phyloP scores from a whole-genome alignment of 2,329 filamentous ascomycete genomes.

The Xylariaceae sp. region DNA sequence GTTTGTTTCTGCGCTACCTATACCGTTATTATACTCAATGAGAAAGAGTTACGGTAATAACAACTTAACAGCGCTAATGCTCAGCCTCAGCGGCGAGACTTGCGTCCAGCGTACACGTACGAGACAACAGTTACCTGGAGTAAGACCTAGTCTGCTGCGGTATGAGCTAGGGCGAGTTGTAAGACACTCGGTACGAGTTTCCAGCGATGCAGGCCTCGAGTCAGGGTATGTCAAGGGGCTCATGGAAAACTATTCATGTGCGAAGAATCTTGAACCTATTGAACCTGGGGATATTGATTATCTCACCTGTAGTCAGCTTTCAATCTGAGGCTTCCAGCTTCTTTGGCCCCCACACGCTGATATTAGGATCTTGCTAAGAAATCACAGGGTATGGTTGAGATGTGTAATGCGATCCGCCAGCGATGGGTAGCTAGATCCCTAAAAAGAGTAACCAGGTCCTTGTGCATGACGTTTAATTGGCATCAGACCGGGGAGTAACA shows the following conservation, averaged over 20 bases:
- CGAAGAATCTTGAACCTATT: background rate
- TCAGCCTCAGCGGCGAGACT: background rate
- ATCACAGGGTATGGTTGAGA: background rate
- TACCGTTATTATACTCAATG: background rate
- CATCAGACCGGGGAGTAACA: background rate
- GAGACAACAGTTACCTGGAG: background rate
- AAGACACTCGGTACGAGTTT: background rate
- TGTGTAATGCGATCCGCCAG: background rate
- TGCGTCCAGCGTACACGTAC: background rate
- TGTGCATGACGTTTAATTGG: background rate
- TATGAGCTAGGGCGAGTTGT: background rate
- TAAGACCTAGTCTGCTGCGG: background rate
- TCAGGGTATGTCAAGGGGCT: background rate
- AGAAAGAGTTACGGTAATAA: background rate
- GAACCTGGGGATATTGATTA: background rate
- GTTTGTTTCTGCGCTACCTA: background rate
- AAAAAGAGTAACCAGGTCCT: background rate
- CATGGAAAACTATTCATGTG: background rate
- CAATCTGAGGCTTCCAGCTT: background rate
- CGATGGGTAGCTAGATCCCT: background rate
- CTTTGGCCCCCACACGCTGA: background rate
- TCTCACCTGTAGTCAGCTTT: background rate
- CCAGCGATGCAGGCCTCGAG: background rate
- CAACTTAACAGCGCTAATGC: no score
- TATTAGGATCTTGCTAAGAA: background rate